Conservation (phyloP, 352 stramenopile genomes). For the Phytophthora sansomeana region DNA sequence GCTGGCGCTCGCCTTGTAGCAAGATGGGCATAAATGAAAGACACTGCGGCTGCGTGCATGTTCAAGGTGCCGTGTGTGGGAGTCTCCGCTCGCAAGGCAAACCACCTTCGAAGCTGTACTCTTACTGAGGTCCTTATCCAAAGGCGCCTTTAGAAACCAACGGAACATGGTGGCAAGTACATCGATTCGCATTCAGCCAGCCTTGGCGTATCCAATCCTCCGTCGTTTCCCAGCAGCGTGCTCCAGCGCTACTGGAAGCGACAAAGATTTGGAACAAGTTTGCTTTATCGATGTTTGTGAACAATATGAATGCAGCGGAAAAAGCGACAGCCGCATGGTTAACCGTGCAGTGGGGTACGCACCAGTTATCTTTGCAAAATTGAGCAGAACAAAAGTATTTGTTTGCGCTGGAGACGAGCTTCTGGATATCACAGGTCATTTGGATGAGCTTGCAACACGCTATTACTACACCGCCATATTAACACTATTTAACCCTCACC, state of each 20-base stretch:
- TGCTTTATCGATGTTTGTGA: slow-evolving; percentile 26
- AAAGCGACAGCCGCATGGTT: background rate
- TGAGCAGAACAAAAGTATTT: background rate
- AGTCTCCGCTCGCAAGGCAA: no score
- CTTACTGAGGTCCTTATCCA: no score
- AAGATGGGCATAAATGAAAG: no score
- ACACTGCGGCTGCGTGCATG: no score
- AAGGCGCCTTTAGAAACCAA: no score
- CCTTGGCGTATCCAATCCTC: no score
- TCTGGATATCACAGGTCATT: background rate
- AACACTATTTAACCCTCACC: slow-evolving; percentile 28
- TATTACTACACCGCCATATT: slow-evolving; percentile 21
- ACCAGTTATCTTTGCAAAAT: background rate
- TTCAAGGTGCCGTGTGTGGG: no score
- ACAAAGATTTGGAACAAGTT: background rate
- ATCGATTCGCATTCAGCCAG: no score
- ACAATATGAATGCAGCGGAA: slow-evolving; percentile 2
- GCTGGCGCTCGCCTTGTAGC: no score
- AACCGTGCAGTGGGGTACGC: background rate
- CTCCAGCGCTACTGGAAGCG: slow-evolving; percentile 27
- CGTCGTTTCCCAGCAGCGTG: background rate
- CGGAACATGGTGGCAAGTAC: no score
- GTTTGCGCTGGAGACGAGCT: slow-evolving; percentile 21
- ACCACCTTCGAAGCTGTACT: no score
- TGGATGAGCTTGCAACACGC: background rate